Evolutionary conservation across 805 yeast species (phyloP), one percentile per base, ranked within the genome.

Genomic region (Ogataea angusta): DNA sequence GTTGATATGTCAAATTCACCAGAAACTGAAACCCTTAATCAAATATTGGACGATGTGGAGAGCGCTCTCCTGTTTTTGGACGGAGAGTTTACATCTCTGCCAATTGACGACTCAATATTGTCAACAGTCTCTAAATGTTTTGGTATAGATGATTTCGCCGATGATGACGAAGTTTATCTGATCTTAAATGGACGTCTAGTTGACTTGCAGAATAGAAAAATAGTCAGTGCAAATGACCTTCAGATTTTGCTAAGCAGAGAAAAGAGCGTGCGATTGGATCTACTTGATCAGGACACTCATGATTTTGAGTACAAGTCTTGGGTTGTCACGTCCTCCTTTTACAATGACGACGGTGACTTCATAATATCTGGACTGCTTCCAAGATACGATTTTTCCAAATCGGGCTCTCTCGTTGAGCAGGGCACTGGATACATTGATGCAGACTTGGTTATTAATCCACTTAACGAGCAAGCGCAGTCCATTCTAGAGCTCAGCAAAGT

Each of bases 391-490:
- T 22, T 44, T 1, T 31, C 23, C 10, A 7, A 6, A 5, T 12
- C 22, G 7, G 15, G 16, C 8, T 6, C 2, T 24, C 54, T 6
- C 43, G 48, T 22, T 10, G 17, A 10, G 12, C 39, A 10, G 10
- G 33, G 21, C 3, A 23, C 26, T 3, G 49, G 51, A 4, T 31
- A 46, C 2, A 12, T 88, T 15, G 83, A 83, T 45, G 53, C 89
- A 4, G 60, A 76, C 4, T 65, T 85, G 0, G 61, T 85, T 1
- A 53, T 86, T 28, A 89, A 93, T 57, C 97, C 98, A 1, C 60
- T 79, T 2, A 74, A 76, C 43, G 90, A 84, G 49, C 52, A 65
- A 12, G 74, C 95, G 0, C 98, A 87, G 53, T 76, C 74, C 35
- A 53, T 79, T 7, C 50, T 83, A 0, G 64, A 82, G 0, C 56